These are phyloP conservation scores for Telfairia occidentalis DNA, from an alignment of 331 rosid genomes.

Conservation along the genomic window DNA sequence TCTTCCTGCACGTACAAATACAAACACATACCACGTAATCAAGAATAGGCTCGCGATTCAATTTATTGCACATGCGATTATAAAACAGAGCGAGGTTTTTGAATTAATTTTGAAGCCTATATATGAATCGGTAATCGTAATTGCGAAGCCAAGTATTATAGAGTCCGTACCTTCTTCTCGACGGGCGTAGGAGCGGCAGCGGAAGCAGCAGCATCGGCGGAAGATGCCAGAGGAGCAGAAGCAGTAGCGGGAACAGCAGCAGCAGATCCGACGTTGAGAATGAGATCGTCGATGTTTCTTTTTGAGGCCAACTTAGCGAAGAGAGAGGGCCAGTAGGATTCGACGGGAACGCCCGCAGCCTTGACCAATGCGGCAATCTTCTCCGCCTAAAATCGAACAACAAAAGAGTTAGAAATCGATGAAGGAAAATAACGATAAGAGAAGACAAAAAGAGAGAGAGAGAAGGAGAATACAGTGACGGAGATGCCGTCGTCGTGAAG, in stretches of 20 bases:
- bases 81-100: neutral
- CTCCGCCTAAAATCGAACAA: conserved; percentile 34
- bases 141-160: neutral
- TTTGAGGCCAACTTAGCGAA: conserved; percentile 53
- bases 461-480: conserved; percentile 32
- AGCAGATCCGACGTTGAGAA: conserved; percentile 29
- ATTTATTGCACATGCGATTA: neutral
- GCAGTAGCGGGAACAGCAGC: conserved; percentile 22
- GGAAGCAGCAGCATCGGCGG: conserved; percentile 14
- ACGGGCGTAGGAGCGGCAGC: conserved; percentile 27
- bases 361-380: conserved; percentile 51
- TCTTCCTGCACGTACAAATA: neutral
- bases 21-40: neutral
- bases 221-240: conserved; percentile 22
- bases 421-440: too few relatives aligned
- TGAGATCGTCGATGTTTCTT: conserved; percentile 38
- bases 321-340: conserved; percentile 58
- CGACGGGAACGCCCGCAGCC: conserved; percentile 34
- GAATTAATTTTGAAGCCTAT: neutral
- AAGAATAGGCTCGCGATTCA: neutral
- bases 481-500: conserved; percentile 59
- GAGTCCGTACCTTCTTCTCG: conserved; percentile 40
- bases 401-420: too few relatives aligned
- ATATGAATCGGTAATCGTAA: neutral
- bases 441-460: neutral